A percentile compares a stretch with the other conserved stretches of the same genome.
phyloP scores from a whole-genome alignment of 768 basidiomycete genomes.

The Leccinum longicurvipes region DNA sequence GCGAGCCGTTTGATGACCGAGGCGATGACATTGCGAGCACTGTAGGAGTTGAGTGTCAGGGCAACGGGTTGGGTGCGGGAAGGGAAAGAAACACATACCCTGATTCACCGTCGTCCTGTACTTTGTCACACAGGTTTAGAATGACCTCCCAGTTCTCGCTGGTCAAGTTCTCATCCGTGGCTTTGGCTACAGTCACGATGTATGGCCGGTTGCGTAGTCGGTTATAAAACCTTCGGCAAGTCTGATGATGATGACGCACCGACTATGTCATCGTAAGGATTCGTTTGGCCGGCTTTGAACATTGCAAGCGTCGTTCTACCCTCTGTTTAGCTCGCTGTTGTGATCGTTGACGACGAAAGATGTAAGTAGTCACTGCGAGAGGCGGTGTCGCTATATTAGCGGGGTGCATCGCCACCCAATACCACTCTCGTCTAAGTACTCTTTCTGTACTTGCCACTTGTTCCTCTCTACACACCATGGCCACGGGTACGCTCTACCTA shows the following conservation, averaged over 20 bases:
- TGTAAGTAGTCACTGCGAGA: constrained; percentile 25
- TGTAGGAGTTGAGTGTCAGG: constrained; percentile 35
- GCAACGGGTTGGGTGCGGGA: constrained; percentile 2
- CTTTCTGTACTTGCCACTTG: constrained; percentile 4
- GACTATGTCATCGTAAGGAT: constrained; percentile 89
- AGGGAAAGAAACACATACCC: constrained; percentile 50
- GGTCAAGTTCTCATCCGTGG: constrained; percentile 97
- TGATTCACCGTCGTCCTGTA: constrained; percentile 79
- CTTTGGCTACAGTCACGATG: constrained; percentile 60
- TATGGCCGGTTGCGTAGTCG: background rate
- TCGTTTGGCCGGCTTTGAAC: constrained; percentile 67
- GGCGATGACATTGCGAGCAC: constrained; percentile 82
- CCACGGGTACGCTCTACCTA: constrained; percentile 42
- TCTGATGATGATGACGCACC: constrained; percentile 52
- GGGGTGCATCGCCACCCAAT: background rate
- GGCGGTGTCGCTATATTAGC: constrained; percentile 29
- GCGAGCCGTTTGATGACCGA: constrained; percentile 85
- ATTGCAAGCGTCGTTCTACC: constrained; percentile 35
- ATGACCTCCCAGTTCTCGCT: constrained; percentile 96
- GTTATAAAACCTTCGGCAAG: constrained; percentile 5
- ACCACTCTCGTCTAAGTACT: background rate
- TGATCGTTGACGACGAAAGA: constrained; percentile 14
- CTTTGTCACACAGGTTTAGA: constrained; percentile 94
- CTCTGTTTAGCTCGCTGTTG: constrained; percentile 9
- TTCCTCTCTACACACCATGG: constrained; percentile 36